Percentiles rank a stretch among this genome's conserved stretches.
phyloP scores from a whole-genome alignment of 495 filamentous ascomycete species.

The Friedmanniomyces simplex region DNA sequence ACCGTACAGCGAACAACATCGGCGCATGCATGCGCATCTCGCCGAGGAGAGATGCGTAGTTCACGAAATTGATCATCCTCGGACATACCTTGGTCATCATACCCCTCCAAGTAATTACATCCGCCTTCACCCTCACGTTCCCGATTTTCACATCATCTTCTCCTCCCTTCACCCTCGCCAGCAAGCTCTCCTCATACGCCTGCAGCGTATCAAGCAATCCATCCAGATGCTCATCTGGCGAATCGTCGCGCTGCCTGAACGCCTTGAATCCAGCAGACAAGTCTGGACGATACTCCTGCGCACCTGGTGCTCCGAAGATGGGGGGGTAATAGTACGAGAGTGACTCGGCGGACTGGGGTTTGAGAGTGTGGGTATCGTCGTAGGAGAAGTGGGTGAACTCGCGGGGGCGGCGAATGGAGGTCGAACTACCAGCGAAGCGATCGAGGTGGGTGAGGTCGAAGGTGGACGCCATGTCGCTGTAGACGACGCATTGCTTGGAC shows the following conservation, averaged over 20 bases:
- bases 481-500: background rate
- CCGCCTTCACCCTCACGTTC: conserved; percentile 52
- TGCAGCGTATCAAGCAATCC: conserved; percentile 65
- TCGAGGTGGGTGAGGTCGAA: conserved; percentile 6
- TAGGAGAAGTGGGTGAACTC: conserved; percentile 90
- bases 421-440: conserved; percentile 6
- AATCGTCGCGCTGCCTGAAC: conserved; percentile 75
- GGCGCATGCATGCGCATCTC: no score
- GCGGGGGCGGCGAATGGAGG: conserved; percentile 32
- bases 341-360: conserved; percentile 63
- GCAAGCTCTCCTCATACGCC: conserved; percentile 9
- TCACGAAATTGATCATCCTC: background rate
- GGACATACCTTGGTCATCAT: conserved; percentile 89
- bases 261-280: conserved; percentile 70
- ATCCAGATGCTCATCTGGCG: conserved; percentile 78
- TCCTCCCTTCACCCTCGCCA: conserved; percentile 34
- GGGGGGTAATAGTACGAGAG: conserved; percentile 84
- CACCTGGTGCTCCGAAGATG: conserved; percentile 40
- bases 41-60: no score
- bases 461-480: background rate
- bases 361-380: conserved; percentile 61
- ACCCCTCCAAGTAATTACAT: conserved; percentile 88
- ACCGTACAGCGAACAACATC: no score
- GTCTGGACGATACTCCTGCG: conserved; percentile 29
- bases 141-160: conserved; percentile 60